Evolutionary conservation across 352 stramenopile genomes (phyloP).

Genomic region (Globisporangium echinulatum): DNA sequence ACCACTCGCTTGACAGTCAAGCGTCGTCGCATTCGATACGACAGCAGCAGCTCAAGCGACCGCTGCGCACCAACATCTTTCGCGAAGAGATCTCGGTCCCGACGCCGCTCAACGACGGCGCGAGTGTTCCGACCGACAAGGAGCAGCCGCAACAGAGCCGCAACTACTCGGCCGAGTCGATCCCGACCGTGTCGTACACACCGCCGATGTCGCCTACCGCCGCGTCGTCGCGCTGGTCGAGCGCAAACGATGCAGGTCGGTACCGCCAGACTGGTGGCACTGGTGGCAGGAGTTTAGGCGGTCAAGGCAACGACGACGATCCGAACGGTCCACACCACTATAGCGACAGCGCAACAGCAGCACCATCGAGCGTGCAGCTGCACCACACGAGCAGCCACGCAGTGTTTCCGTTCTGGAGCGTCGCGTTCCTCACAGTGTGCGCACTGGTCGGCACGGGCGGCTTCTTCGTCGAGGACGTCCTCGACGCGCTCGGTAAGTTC

Average conservation of each 20-base stretch:
- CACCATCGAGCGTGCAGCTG: not conserved
- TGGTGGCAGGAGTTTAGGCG: no score
- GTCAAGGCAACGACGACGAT: not conserved
- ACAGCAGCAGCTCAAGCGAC: slow-evolving; percentile 5
- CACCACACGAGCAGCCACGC: not conserved
- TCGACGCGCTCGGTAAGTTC: slow-evolving; percentile 26
- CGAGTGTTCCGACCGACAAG: no score
- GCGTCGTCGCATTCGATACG: not conserved
- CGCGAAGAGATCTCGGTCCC: slow-evolving; percentile 23
- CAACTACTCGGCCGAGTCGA: slow-evolving; percentile 15
- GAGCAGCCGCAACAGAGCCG: slow-evolving; percentile 1
- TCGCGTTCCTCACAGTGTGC: slow-evolving; percentile 35
- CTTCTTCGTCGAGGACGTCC: slow-evolving; percentile 50
- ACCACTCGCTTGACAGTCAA: slow-evolving; percentile 1
- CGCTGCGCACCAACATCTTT: slow-evolving; percentile 10
- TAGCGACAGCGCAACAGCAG: not conserved
- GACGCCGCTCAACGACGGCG: slow-evolving; percentile 3
- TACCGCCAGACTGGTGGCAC: no score
- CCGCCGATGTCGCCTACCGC: slow-evolving; percentile 15
- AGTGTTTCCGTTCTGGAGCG: slow-evolving; percentile 34
- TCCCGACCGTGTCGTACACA: slow-evolving; percentile 22
- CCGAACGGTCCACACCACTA: not conserved
- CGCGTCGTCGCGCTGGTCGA: slow-evolving; percentile 2
- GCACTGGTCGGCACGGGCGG: slow-evolving; percentile 33
- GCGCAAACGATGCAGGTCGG: not conserved